Base-by-base conservation (phyloP, 306 rosid species). In the Lotus japonicus region DNA sequence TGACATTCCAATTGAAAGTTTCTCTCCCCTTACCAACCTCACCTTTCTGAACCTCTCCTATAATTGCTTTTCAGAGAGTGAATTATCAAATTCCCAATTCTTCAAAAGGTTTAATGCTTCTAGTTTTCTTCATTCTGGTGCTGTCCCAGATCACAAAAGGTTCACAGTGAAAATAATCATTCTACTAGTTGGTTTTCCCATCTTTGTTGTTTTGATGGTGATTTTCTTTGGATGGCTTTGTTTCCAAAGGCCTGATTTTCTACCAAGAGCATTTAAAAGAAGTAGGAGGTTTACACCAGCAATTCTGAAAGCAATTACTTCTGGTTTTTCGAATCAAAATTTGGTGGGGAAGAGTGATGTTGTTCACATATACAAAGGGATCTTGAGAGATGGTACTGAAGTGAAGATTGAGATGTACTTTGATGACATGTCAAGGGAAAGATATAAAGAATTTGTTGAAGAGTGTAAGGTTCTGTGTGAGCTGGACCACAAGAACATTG, bases 361-460 rank as follows among this genome's bases (percentile, higher is more conserved):
- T 60, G 84, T 87, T 56, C 81, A 89, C 19, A 79, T 87, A 11
- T 87, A 81, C 53, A 81, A 57, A 77, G 92, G 96, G 76, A 59
- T 44, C 19, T 64, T 83, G 36, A 79, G 90, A 78, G 90, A 81
- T 50, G 87, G 83, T 14, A 83, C 80, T 31, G 51, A 71, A 69
- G 90, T 83, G 48, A 87, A 81, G 71, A 73, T 89, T 77, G 90
- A 89, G 85, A 82, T 89, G 44, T 87, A 89, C 38, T 12, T 44
- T 69, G 70, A 78, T 77, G 64, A 53, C 33, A 82, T 66, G 54
- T 57, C 83, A 23, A 82, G 77, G 50, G 83, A 83, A 4, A 36
- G 53, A 19, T 73, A 70, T 36, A 18, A 9, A 3, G 68, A 46
- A 43, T 74, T 85, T 28, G 71, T 80, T 14, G 78, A 87, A 57